These are phyloP conservation scores for Tolypocladium paradoxum DNA, from an alignment of 2,329 filamentous ascomycete species.

Conservation along the genomic window DNA sequence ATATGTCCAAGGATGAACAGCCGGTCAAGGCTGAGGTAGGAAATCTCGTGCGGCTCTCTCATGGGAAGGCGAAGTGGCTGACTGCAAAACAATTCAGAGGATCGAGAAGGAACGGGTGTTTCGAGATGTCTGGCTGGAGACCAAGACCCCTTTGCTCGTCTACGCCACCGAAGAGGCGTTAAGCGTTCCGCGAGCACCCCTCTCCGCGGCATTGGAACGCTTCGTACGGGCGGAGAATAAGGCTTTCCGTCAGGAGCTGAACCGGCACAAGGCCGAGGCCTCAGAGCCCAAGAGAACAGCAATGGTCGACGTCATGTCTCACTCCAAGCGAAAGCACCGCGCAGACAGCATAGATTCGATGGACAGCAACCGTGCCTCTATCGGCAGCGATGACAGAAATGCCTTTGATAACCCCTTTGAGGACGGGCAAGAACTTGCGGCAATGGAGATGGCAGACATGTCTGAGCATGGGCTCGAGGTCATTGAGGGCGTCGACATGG, in stretches of 20 bases:
- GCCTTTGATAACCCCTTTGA: conserved; percentile 20
- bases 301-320: conserved; percentile 30
- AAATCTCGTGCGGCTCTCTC: background rate
- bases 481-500: background rate
- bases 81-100: conserved; percentile 25
- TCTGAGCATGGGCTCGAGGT: conserved; percentile 6
- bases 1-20: conserved; percentile 23
- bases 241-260: conserved; percentile 38
- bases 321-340: conserved; percentile 34
- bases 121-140: conserved; percentile 34
- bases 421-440: conserved; percentile 12
- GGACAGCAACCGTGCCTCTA: conserved; percentile 33
- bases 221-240: conserved; percentile 43
- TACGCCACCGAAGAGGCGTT: conserved; percentile 44
- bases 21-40: conserved; percentile 40
- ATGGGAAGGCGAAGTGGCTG: background rate
- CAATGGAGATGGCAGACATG: conserved; percentile 16
- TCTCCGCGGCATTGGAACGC: conserved; percentile 29
- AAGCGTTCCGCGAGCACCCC: conserved; percentile 17
- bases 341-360: conserved; percentile 35
- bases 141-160: conserved; percentile 35
- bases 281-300: conserved; percentile 8
- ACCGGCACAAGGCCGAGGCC: conserved; percentile 21
- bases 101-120: conserved; percentile 33
- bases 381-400: conserved; percentile 27